Conservation (phyloP, 352 stramenopile genomes). For the Elongisporangium senticosum region DNA sequence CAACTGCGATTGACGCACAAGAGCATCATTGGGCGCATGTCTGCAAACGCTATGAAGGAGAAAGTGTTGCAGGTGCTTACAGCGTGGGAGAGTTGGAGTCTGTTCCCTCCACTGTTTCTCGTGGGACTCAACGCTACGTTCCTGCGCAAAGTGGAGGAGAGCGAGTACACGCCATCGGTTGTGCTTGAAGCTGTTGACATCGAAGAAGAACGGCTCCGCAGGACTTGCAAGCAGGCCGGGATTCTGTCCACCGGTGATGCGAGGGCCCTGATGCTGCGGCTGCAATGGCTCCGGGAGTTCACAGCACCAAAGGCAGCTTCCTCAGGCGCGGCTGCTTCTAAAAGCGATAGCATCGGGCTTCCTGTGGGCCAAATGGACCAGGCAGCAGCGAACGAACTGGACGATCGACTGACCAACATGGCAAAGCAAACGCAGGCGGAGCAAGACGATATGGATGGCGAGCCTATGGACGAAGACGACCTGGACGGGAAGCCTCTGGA, state of each 20-base stretch:
- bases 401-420: constrained; percentile 6
- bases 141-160: constrained; percentile 61
- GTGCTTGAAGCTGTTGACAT: constrained; percentile 3
- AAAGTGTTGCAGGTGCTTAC: constrained; percentile 73
- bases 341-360: constrained; percentile 1
- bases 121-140: constrained; percentile 82
- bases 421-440: constrained; percentile 20
- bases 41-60: constrained; percentile 73
- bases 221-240: constrained; percentile 59
- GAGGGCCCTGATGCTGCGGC: constrained; percentile 30
- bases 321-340: neutral
- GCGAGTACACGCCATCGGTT: constrained; percentile 21
- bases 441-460: constrained; percentile 37
- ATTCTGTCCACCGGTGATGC: constrained; percentile 44
- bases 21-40: constrained; percentile 68
- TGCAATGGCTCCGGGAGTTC: constrained; percentile 73
- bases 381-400: neutral
- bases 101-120: constrained; percentile 69
- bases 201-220: constrained; percentile 55
- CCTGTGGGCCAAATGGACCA: constrained; percentile 2
- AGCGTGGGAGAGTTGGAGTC: constrained; percentile 73
- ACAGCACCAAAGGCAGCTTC: constrained; percentile 29
- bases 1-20: constrained; percentile 40
- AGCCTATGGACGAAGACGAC: constrained; percentile 22
- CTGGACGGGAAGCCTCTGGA: constrained; percentile 7